Percentiles rank a stretch among this genome's conserved stretches.
Conservation (phyloP, 2,329 filamentous ascomycete genomes). For the Aspergillus pseudotamarii region DNA sequence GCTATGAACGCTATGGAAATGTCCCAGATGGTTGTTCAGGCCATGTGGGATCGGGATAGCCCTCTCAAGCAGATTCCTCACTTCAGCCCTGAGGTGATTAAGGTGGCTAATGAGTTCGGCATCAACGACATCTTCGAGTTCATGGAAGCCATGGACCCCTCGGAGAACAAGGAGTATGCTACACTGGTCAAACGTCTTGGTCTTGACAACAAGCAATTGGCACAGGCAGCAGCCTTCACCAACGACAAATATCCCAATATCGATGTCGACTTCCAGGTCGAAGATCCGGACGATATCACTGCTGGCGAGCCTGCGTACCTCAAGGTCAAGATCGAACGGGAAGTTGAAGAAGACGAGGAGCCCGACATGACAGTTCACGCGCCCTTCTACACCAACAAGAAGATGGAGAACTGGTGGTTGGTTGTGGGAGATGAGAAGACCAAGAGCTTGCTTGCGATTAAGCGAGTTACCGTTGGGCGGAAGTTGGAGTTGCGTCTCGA, state of each 20-base stretch:
- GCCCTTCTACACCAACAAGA: conserved; percentile 88
- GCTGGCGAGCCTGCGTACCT: conserved; percentile 82
- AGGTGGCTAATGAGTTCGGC: conserved; percentile 76
- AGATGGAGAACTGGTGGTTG: conserved; percentile 98
- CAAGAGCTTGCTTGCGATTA: conserved; percentile 87
- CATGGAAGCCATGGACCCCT: conserved; percentile 98
- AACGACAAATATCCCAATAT: conserved; percentile 96
- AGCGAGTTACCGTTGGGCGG: conserved; percentile 83
- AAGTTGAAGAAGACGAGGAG: conserved; percentile 72
- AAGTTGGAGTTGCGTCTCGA: conserved; percentile 80
- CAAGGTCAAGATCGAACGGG: conserved; percentile 81
- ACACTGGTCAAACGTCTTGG: conserved; percentile 76
- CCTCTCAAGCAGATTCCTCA: conserved; percentile 97
- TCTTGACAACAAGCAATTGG: conserved; percentile 78
- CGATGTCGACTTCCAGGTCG: conserved; percentile 83
- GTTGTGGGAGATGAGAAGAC: conserved; percentile 91
- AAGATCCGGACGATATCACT: conserved; percentile 77
- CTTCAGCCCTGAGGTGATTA: conserved; percentile 80
- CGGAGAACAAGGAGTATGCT: conserved; percentile 82
- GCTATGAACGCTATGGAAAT: conserved; percentile 99
- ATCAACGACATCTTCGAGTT: conserved; percentile 97
- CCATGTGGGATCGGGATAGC: conserved; percentile 98
- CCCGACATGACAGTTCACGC: conserved; percentile 86
- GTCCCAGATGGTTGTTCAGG: conserved; percentile 98
- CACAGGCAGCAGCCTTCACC: conserved; percentile 89